phyloP scores from a whole-genome alignment of 768 basidiomycete species.

The Coprinopsis sp. region DNA sequence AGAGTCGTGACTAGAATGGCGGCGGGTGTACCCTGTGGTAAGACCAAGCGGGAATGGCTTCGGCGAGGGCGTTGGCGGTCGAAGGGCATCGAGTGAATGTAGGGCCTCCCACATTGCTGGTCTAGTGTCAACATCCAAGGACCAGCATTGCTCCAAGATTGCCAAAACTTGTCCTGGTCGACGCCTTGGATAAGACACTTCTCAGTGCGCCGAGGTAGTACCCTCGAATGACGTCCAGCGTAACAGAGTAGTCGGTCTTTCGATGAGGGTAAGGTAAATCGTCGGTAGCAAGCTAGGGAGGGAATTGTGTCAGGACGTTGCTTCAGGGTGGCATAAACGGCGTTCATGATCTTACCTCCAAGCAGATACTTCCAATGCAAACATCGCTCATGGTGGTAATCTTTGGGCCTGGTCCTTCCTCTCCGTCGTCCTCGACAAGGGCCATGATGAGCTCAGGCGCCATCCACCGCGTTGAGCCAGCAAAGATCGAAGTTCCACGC shows the following conservation, averaged over 20 bases:
- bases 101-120: conserved; percentile 41
- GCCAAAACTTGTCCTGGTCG: conserved; percentile 37
- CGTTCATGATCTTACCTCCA: conserved; percentile 40
- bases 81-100: not conserved
- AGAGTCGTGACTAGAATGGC: too few species aligned
- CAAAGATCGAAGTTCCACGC: conserved; percentile 37
- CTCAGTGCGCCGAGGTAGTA: conserved; percentile 38
- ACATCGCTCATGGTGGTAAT: conserved; percentile 53
- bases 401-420: conserved; percentile 35
- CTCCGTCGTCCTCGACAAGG: conserved; percentile 48
- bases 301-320: not conserved
- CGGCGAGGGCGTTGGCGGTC: too few species aligned
- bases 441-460: conserved; percentile 54
- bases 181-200: conserved; percentile 23
- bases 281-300: conserved; percentile 43
- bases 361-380: conserved; percentile 55
- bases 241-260: conserved; percentile 52
- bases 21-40: too few species aligned
- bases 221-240: conserved; percentile 51
- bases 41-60: too few species aligned
- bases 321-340: not conserved
- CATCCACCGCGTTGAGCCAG: conserved; percentile 49
- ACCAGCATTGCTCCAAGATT: conserved; percentile 45
- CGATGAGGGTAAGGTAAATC: conserved; percentile 49
- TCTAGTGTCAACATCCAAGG: conserved; percentile 28